Evolutionary conservation across 1,284 basidiomycete species (phyloP).

Genomic region (Phlebopus sp.): DNA sequence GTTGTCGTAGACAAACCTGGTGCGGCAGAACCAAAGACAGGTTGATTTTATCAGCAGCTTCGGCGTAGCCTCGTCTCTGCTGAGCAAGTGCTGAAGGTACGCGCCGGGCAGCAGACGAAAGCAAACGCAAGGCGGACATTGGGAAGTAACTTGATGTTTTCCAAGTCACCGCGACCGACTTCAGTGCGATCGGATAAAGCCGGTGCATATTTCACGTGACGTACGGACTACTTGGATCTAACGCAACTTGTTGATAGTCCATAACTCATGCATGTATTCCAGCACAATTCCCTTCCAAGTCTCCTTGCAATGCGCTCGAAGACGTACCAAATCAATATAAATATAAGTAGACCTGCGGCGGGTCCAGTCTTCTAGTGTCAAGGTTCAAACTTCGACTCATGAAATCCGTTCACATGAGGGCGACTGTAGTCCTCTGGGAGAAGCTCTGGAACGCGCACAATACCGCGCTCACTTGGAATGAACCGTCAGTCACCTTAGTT

Average conservation of each 20-base stretch:
- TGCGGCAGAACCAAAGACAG: conserved; percentile 91
- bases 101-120: conserved; percentile 61
- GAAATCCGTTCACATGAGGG: conserved; percentile 21
- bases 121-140: conserved; percentile 76
- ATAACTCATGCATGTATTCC: too few species aligned
- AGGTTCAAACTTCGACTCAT: conserved; percentile 28
- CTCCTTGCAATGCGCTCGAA: not conserved
- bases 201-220: conserved; percentile 29
- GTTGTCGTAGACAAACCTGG: conserved; percentile 60
- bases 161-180: conserved; percentile 2
- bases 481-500: conserved; percentile 12
- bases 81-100: conserved; percentile 50
- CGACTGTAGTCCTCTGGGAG: conserved; percentile 55
- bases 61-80: conserved; percentile 83
- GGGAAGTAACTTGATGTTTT: conserved; percentile 18
- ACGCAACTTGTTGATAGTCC: too few species aligned
- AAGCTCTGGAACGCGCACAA: conserved; percentile 60
- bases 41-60: conserved; percentile 82
- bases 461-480: conserved; percentile 62
- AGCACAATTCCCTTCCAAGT: not conserved
- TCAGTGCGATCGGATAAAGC: conserved; percentile 23
- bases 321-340: not conserved
- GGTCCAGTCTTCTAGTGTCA: conserved; percentile 1
- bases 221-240: too few species aligned
- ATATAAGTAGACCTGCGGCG: not conserved